Conservation (phyloP, 768 basidiomycete species). For the Tricholoma hemisulphureum region DNA sequence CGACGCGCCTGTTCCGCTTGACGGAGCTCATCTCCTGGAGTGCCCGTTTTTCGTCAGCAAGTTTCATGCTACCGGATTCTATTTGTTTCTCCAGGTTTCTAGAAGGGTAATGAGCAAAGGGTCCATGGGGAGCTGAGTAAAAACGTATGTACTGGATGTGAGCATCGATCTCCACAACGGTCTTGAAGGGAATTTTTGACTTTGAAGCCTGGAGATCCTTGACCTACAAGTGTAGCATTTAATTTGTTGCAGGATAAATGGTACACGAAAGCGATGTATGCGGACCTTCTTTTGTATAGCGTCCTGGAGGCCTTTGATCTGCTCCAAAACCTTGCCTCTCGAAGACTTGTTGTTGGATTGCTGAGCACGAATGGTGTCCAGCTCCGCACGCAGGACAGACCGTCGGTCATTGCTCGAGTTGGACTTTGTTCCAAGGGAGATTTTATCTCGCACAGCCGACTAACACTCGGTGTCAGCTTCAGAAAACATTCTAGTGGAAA, state of each 20-base stretch:
- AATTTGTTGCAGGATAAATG: slow-evolving; percentile 1
- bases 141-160: slow-evolving; percentile 68
- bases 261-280: not conserved
- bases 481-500: slow-evolving; percentile 4
- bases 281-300: slow-evolving; percentile 76
- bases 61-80: slow-evolving; percentile 87
- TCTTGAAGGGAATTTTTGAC: slow-evolving; percentile 77
- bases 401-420: slow-evolving; percentile 71
- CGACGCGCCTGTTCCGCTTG: slow-evolving; percentile 67
- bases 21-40: slow-evolving; percentile 81
- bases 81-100: slow-evolving; percentile 87
- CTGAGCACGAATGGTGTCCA: slow-evolving; percentile 73
- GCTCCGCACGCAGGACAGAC: slow-evolving; percentile 70
- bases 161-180: slow-evolving; percentile 80
- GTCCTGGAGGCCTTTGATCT: slow-evolving; percentile 79
- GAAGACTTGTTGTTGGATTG: slow-evolving; percentile 77
- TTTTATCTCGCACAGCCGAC: slow-evolving; percentile 75
- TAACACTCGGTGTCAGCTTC: slow-evolving; percentile 30
- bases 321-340: slow-evolving; percentile 69
- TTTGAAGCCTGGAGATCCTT: slow-evolving; percentile 85
- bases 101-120: slow-evolving; percentile 13
- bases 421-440: slow-evolving; percentile 58
- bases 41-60: slow-evolving; percentile 94
- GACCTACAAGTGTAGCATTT: slow-evolving; percentile 44
- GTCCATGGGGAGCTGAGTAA: slow-evolving; percentile 1